These are phyloP conservation scores for Verruconis gallopava DNA, from an alignment of 2,329 filamentous ascomycete genomes.

Conservation along the genomic window DNA sequence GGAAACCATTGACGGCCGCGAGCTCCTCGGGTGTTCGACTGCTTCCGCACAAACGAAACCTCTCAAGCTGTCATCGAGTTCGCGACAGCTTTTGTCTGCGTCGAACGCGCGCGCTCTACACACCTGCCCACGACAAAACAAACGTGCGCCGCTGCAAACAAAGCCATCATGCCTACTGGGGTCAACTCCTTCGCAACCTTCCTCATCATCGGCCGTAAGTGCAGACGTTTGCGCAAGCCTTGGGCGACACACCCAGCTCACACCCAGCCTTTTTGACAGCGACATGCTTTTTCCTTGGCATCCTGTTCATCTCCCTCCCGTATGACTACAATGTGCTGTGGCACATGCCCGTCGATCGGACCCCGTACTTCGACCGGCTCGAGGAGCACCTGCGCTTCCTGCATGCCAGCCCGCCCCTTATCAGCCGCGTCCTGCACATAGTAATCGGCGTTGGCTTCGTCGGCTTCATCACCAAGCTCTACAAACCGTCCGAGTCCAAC, in stretches of 20 bases:
- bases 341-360: conserved; percentile 51
- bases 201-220: conserved; percentile 88
- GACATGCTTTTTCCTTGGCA: conserved; percentile 94
- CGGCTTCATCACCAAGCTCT: conserved; percentile 88
- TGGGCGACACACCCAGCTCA: conserved; percentile 5
- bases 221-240: conserved; percentile 8
- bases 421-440: conserved; percentile 87
- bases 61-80: too few relatives aligned
- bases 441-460: conserved; percentile 76
- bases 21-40: too few relatives aligned
- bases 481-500: conserved; percentile 85
- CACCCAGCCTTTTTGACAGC: conserved; percentile 20
- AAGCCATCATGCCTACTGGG: conserved; percentile 8
- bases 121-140: too few relatives aligned
- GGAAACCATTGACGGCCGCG: too few relatives aligned
- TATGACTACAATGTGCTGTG: conserved; percentile 91
- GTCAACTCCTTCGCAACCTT: conserved; percentile 75
- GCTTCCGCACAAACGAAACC: too few relatives aligned
- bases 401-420: conserved; percentile 81
- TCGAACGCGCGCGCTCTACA: too few relatives aligned
- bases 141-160: too few relatives aligned
- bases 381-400: conserved; percentile 85
- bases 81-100: too few relatives aligned
- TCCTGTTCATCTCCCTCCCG: conserved; percentile 90
- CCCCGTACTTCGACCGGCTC: conserved; percentile 66